Evolutionary conservation across 2,329 filamentous ascomycete genomes (phyloP).

Genomic region (Stachybotrys chartarum): DNA sequence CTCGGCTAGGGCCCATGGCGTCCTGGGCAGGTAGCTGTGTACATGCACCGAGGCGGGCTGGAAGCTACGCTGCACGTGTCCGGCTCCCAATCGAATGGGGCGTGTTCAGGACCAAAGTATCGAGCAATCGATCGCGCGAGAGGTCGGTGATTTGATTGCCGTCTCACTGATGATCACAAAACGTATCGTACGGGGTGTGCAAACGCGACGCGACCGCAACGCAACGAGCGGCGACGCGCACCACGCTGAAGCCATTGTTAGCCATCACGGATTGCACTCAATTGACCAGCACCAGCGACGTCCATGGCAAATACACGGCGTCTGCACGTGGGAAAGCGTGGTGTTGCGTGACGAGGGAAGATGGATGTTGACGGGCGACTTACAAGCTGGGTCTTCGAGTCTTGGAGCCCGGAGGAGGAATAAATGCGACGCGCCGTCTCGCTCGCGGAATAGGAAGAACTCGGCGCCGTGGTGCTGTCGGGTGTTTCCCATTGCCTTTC

Average conservation of each 20-base stretch:
- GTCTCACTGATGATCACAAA: too few relatives aligned
- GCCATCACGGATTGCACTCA: not conserved
- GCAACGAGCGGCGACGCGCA: not conserved
- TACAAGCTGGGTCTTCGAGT: constrained; percentile 22
- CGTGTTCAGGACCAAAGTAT: too few relatives aligned
- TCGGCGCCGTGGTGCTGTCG: constrained; percentile 22
- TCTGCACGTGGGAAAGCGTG: not conserved
- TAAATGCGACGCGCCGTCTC: constrained; percentile 35
- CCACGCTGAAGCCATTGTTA: constrained; percentile 1
- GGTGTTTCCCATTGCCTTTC: constrained; percentile 21
- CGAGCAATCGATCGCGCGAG: too few relatives aligned
- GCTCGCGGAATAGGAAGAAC: constrained; percentile 41
- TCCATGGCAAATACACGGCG: not conserved
- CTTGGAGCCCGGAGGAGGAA: constrained; percentile 27
- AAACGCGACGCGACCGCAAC: not conserved
- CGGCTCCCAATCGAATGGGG: too few relatives aligned
- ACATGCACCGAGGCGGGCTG: not conserved
- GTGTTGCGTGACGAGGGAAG: constrained; percentile 4
- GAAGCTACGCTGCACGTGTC: too few relatives aligned
- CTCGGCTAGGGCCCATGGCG: constrained; percentile 24
- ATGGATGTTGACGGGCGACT: constrained; percentile 19
- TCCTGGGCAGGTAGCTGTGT: not conserved
- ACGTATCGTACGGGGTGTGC: not conserved
- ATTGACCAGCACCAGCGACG: not conserved
- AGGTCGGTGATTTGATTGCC: too few relatives aligned